Evolutionary conservation across 2,329 filamentous ascomycete genomes (phyloP).

Genomic region (Torrubiellomyces zombiae): DNA sequence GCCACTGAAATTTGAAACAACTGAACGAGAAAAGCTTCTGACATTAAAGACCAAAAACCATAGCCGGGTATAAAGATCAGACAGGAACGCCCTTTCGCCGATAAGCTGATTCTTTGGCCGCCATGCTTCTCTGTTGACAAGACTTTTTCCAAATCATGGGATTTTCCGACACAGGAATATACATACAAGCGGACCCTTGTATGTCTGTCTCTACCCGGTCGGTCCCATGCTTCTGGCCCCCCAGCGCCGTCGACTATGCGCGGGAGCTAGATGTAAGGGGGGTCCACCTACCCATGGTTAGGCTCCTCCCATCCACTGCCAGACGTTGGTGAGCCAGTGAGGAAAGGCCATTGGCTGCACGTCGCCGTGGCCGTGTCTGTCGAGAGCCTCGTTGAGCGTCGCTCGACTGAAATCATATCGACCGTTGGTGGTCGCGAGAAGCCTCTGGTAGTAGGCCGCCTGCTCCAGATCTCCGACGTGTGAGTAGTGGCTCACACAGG

Average conservation of each 20-base stretch:
- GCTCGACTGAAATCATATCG: constrained; percentile 46
- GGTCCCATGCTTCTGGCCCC: background rate
- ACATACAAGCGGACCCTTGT: no score
- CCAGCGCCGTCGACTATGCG: no score
- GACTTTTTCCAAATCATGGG: no score
- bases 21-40: constrained; percentile 1
- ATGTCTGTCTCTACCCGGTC: no score
- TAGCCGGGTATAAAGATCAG: no score
- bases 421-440: constrained; percentile 51
- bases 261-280: no score
- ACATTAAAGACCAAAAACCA: no score
- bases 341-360: constrained; percentile 33
- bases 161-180: no score
- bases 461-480: constrained; percentile 30
- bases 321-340: constrained; percentile 29
- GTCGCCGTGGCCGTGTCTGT: constrained; percentile 17
- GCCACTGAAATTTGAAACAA: background rate
- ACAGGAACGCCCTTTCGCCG: no score
- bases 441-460: constrained; percentile 38
- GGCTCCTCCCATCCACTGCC: constrained; percentile 4
- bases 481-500: constrained; percentile 23
- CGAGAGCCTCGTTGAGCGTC: constrained; percentile 39
- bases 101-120: no score
- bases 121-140: no score
- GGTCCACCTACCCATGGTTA: background rate